Evolutionary conservation across 2,329 filamentous ascomycete genomes (phyloP).

Genomic region (Diplodia intermedia): DNA sequence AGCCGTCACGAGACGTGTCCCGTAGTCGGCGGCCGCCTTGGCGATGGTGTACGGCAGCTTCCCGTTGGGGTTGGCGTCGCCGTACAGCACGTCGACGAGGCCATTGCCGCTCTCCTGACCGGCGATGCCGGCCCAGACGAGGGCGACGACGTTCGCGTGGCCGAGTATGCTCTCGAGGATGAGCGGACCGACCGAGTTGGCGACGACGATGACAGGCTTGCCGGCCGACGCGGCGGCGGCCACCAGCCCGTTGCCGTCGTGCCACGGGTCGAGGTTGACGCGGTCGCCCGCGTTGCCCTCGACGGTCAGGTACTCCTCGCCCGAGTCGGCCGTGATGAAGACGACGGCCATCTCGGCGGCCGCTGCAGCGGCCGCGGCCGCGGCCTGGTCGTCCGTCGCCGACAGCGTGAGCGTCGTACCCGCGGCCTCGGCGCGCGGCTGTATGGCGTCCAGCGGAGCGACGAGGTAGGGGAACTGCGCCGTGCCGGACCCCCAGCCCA

Average conservation of each 20-base stretch:
- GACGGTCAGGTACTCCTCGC: slow-evolving; percentile 59
- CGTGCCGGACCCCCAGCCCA: slow-evolving; percentile 71
- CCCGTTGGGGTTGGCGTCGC: slow-evolving; percentile 69
- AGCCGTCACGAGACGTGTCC: slow-evolving; percentile 38
- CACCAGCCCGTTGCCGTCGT: slow-evolving; percentile 52
- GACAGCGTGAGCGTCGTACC: slow-evolving; percentile 50
- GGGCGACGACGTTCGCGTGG: slow-evolving; percentile 47
- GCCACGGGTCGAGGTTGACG: slow-evolving; percentile 57
- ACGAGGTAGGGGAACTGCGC: slow-evolving; percentile 55
- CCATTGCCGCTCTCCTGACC: slow-evolving; percentile 56
- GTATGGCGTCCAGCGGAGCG: slow-evolving; percentile 53
- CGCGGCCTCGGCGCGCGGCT: slow-evolving; percentile 46
- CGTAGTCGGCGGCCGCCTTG: slow-evolving; percentile 45
- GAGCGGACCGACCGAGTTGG: slow-evolving; percentile 48
- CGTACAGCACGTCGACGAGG: slow-evolving; percentile 68
- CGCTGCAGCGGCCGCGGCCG: slow-evolving; percentile 48
- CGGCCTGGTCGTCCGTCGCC: slow-evolving; percentile 47
- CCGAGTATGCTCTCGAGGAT: slow-evolving; percentile 48
- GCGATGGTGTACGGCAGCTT: slow-evolving; percentile 62
- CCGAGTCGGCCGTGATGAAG: slow-evolving; percentile 57
- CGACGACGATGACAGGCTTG: slow-evolving; percentile 49
- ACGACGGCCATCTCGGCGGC: slow-evolving; percentile 52
- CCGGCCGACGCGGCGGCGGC: slow-evolving; percentile 46
- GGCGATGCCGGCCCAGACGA: slow-evolving; percentile 51
- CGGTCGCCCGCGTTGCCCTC: slow-evolving; percentile 56